Base-by-base conservation (phyloP, 768 basidiomycete species). In the Xanthoconium stramineum region DNA sequence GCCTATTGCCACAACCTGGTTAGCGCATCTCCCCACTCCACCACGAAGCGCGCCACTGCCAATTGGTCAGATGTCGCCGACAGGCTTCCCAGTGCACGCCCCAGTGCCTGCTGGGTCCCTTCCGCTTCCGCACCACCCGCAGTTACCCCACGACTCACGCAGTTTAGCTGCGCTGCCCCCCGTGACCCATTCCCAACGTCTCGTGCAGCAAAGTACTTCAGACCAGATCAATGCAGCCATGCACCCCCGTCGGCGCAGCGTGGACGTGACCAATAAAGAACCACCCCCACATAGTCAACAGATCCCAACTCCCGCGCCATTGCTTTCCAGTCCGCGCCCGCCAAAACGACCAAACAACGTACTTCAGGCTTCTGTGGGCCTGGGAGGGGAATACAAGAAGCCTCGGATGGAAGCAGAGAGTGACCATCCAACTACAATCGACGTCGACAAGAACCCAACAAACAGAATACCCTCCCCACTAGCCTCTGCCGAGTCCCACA, bases 21-120 rank as follows among this genome's bases (percentile, higher is more conserved):
- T 40, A 33, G 44, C 61, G 6, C 56, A 59, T 32, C 59, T 65
- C 28, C 63, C 68, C 45, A 63, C 68, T 49, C 63, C 68, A 17
- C 61, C 63, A 4, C 57, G 51, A 14, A 65, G 53, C 38, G 57
- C 51, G 37, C 24, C 58, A n/a, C 19, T 55, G 4, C 14, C 35
- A 14, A 35, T n/a, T 19, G 39, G 51, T 10, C 68, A 59, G 39
- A 48, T 51, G 17, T 49, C 53, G 6, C 59, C 56, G 1, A 49
- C 47, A 3, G 46, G 51, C 19, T 56, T 67, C 33, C 54, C 60
- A 5, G 51, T 62, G 6, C 54, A 59, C n/a, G 9, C 60, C 1
- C n/a, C 57, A 1, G 39, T 56, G 15, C 52, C 58, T 19, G 48
- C 47, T 49, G 62, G 30, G 4, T 50, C 57, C 28, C 47, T 59